Percentiles rank a stretch among this genome's conserved stretches.
Evolutionary conservation across 768 basidiomycete species (phyloP).

Genomic region (Leccinellum luteum): DNA sequence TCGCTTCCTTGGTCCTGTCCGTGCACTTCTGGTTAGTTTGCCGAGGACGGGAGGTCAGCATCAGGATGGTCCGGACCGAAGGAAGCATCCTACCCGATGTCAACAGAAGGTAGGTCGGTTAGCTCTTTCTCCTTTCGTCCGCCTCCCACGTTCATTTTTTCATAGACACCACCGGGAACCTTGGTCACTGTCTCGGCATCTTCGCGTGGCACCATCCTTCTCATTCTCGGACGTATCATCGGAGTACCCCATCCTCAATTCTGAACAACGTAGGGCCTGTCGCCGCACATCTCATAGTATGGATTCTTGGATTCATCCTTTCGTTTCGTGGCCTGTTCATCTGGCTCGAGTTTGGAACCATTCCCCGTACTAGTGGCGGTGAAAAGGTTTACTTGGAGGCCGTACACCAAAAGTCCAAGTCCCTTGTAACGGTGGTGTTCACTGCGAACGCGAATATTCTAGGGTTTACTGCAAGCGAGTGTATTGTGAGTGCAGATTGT

Average conservation of each 20-base stretch:
- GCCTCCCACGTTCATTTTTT: background rate
- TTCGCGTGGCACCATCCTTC: conserved; percentile 52
- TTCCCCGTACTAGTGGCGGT: conserved; percentile 57
- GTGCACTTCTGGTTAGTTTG: background rate
- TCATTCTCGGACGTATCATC: conserved; percentile 55
- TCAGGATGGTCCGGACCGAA: background rate
- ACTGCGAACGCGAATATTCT: conserved; percentile 47
- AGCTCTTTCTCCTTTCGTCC: background rate
- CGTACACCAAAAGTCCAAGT: conserved; percentile 45
- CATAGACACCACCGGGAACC: conserved; percentile 49
- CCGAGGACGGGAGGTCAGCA: background rate
- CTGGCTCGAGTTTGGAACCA: conserved; percentile 61
- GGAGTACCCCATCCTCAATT: conserved; percentile 58
- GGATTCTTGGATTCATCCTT: conserved; percentile 57
- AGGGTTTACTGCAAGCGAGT: conserved; percentile 40
- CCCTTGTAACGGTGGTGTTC: conserved; percentile 48
- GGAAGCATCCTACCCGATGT: background rate
- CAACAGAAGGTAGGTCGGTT: conserved; percentile 36
- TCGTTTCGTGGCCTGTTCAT: conserved; percentile 60
- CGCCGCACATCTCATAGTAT: conserved; percentile 58
- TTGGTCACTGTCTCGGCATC: conserved; percentile 54
- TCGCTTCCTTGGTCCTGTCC: conserved; percentile 2
- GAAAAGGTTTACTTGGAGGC: conserved; percentile 65
- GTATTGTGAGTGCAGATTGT: conserved; percentile 38
- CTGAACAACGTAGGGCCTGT: conserved; percentile 53